Evolutionary conservation across 164 flowering plant genomes (phyloP), one percentile per base, ranked within the genome.

Genomic region (Vitis labrusca): DNA sequence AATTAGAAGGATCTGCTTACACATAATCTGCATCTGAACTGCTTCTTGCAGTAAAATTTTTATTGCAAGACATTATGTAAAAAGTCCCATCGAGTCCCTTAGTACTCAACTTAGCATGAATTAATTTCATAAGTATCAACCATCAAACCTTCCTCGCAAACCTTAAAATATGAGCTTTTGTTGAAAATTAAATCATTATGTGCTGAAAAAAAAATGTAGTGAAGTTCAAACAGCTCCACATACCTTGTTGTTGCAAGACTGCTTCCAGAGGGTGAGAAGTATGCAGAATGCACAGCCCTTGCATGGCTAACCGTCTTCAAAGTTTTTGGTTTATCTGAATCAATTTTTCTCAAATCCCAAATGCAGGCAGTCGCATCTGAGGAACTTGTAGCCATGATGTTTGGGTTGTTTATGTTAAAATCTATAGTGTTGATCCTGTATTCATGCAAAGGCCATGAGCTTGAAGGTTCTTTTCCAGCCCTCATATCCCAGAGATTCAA

Each of bases 241-340:
- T 61, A 94, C 99, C 97, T 92, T 72, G 97, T 89, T 12, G 97
- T 91, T 32, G 90, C 96, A 64, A 95, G 89, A 65, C 49, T 78
- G 66, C 72, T 78, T 67, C 99, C 99, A 66, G 86, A 88, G 9
- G 98, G 98, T 32, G 99, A 95, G 80, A 95, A 95, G 69, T 87
- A 95, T 50, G 99, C 97, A 73, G 96, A 89, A 63, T 90, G 90
- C 50, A 88, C 91, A 67, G 96, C 81, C 79, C 75, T 83, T 50
- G 74, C 56, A 79, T 89, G 94, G 56, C 58, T 56, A 58, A 88
- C 67, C 14, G 52, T 78, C 70, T 68, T 85, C 78, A 90, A 50
- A 50, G 74, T 59, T 59, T 74, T 73, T 50, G 88, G 83, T 57
- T 71, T 73, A 52, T 65, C 44, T 5, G 71, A 68, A 59, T 19